Percentiles rank a stretch among this genome's conserved stretches.
phyloP scores from a whole-genome alignment of 2,329 filamentous ascomycete genomes.

The Phaeosphaeria sp. region DNA sequence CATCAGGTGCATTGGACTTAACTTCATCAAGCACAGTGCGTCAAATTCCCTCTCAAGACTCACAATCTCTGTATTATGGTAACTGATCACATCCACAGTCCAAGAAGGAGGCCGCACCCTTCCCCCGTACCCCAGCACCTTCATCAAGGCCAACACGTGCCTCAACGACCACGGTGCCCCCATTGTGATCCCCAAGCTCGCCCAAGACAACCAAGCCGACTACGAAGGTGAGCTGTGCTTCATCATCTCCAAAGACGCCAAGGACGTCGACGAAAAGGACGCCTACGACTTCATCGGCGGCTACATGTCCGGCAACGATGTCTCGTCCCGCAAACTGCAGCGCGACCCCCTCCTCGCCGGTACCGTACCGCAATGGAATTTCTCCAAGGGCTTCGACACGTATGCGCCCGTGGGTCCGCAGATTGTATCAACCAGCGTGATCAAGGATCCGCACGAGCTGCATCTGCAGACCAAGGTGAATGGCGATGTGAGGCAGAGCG shows the following conservation, averaged over 20 bases:
- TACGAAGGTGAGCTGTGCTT: conserved; percentile 52
- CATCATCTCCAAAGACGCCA: conserved; percentile 61
- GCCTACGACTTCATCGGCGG: conserved; percentile 61
- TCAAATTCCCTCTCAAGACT: too few relatives aligned
- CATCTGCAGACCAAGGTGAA: conserved; percentile 57
- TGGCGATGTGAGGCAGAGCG: conserved; percentile 57
- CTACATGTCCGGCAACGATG: conserved; percentile 63
- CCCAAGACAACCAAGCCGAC: conserved; percentile 57
- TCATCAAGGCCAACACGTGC: conserved; percentile 58
- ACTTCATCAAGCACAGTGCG: conserved; percentile 65
- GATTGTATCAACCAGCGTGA: conserved; percentile 53
- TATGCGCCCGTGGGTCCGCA: conserved; percentile 62
- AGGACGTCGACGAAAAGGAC: conserved; percentile 54
- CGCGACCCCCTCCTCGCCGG: conserved; percentile 58
- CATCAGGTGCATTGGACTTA: conserved; percentile 65
- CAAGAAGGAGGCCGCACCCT: conserved; percentile 59
- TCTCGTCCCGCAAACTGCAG: conserved; percentile 62
- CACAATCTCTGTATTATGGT: too few relatives aligned
- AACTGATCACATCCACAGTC: too few relatives aligned
- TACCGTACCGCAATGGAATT: conserved; percentile 63
- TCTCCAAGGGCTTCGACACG: conserved; percentile 64
- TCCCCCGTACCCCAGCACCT: conserved; percentile 59
- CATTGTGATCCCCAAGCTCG: conserved; percentile 58
- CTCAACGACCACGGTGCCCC: conserved; percentile 49
- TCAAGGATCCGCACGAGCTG: conserved; percentile 55